Conservation (phyloP, 495 filamentous ascomycete species). For the Aspergillus cavernicola region DNA sequence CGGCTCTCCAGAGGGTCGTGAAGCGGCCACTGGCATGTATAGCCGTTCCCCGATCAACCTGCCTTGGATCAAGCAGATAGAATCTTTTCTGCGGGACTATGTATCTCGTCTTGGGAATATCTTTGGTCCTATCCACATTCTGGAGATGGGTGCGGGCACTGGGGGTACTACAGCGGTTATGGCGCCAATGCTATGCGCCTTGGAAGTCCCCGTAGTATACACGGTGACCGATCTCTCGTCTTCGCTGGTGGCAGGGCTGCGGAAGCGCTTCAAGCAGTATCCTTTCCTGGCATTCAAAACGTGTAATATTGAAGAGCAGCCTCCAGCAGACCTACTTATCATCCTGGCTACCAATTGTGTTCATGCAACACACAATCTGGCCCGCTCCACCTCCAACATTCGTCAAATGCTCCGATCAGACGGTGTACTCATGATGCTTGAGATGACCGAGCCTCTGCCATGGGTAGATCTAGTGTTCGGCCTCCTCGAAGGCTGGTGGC, state of each 20-base stretch:
- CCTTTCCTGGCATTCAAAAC: slow-evolving; percentile 28
- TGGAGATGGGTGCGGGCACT: slow-evolving; percentile 43
- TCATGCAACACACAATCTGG: slow-evolving; percentile 38
- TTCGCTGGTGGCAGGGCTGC: slow-evolving; percentile 32
- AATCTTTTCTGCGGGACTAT: slow-evolving; percentile 32
- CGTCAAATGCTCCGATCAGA: slow-evolving; percentile 26
- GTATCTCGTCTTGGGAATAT: slow-evolving; percentile 3
- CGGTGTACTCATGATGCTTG: slow-evolving; percentile 34
- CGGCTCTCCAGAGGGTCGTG: too few relatives aligned
- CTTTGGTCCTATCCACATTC: slow-evolving; percentile 30
- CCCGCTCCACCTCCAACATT: slow-evolving; percentile 22
- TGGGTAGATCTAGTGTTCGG: slow-evolving; percentile 48
- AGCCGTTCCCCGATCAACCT: slow-evolving; percentile 38
- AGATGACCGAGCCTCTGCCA: slow-evolving; percentile 29
- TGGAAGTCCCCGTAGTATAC: slow-evolving; percentile 34
- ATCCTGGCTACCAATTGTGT: slow-evolving; percentile 42
- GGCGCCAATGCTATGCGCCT: slow-evolving; percentile 24
- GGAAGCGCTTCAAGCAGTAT: slow-evolving; percentile 27
- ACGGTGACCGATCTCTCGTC: slow-evolving; percentile 42
- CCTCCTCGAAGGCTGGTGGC: slow-evolving; percentile 51
- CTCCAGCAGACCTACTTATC: slow-evolving; percentile 25
- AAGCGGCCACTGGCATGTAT: too few relatives aligned
- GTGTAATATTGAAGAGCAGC: slow-evolving; percentile 27
- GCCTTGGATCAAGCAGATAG: too few relatives aligned
- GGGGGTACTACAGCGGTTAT: slow-evolving; percentile 37